Base-by-base conservation (phyloP, 495 filamentous ascomycete genomes). In the Neurospora sp. region DNA sequence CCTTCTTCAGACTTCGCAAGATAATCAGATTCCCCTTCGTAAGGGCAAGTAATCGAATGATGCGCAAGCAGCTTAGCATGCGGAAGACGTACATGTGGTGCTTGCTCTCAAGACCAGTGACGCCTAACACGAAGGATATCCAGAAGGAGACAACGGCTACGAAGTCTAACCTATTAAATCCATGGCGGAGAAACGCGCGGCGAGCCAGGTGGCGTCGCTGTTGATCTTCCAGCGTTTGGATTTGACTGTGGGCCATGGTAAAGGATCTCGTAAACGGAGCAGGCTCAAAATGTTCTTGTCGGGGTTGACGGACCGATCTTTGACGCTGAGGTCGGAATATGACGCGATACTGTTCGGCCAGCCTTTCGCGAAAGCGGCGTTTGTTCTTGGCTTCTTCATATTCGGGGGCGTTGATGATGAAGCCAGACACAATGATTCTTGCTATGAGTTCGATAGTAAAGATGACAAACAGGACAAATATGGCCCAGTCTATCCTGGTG, bases 21-120 rank as follows among this genome's bases (percentile, higher is more conserved):
- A 99, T 98, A 44, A 98, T 92, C 86, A 93, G 89, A 72, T 97
- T 99, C 72, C 96, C 96, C 75, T 93, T 94, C 2, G 96, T 98
- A 46, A 99, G 86, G 48, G 91, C 88, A 38, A 99, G 90, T 18
- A 99, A 87, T 72, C 96, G 89, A 66, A 98, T 83, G 77, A 98
- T 96, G 54, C 96, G 92, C 74, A 98, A 85, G 84, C 93, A 97
- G 76, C 94, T 97, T 71, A 99, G 86, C 96, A 99, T 99, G 42
- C 91, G 89, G 80, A 99, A 99, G 37, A 99, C 88, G 78, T 94
- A 97, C 11, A 97, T 79, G 77, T 96, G 92, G 44, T 86, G 85
- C 11, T 83, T 73, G 70, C 82, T 83, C 77, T 98, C 93, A 23
- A 94, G 77, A 10, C 89, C 90, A 23, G 86, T 85, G 23, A 93